A percentile compares a stretch with the other conserved stretches of the same genome.
Conservation (phyloP, 345 rosid genomes). For the Triadica sebifera region DNA sequence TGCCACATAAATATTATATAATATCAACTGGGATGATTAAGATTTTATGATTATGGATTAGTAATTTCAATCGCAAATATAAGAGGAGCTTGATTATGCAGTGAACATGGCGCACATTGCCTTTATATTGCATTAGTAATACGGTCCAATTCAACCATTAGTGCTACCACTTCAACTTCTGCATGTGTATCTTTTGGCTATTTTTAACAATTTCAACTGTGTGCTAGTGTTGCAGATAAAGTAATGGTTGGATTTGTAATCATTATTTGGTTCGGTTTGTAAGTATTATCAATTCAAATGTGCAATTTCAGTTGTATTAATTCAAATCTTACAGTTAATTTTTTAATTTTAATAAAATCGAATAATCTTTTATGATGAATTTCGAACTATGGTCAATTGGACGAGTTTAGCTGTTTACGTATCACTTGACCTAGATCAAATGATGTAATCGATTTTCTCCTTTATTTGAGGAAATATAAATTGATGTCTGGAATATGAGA, state of each 20-base stretch:
- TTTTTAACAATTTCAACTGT: conserved; percentile 2
- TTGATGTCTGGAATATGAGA: no score
- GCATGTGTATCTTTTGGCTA: not conserved
- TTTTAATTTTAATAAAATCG: no score
- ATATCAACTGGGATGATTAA: conserved; percentile 16
- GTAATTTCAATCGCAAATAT: conserved; percentile 3
- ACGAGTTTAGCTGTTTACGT: no score
- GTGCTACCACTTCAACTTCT: not conserved
- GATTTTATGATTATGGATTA: conserved; percentile 16
- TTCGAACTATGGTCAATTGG: no score
- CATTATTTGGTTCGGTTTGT: not conserved
- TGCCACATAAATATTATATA: conserved; percentile 1
- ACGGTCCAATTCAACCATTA: conserved; percentile 2
- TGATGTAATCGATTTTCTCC: no score
- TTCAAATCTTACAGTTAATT: no score
- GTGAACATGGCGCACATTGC: not conserved
- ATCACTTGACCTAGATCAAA: no score
- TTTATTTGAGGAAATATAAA: no score
- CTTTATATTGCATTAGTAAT: not conserved
- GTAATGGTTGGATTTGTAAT: conserved; percentile 13
- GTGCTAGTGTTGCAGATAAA: not conserved
- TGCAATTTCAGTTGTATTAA: no score
- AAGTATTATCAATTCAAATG: no score
- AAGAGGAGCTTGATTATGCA: not conserved
- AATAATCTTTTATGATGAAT: no score